Base-by-base conservation (phyloP, 2,329 filamentous ascomycete genomes). In the Hypocrella siamensis region DNA sequence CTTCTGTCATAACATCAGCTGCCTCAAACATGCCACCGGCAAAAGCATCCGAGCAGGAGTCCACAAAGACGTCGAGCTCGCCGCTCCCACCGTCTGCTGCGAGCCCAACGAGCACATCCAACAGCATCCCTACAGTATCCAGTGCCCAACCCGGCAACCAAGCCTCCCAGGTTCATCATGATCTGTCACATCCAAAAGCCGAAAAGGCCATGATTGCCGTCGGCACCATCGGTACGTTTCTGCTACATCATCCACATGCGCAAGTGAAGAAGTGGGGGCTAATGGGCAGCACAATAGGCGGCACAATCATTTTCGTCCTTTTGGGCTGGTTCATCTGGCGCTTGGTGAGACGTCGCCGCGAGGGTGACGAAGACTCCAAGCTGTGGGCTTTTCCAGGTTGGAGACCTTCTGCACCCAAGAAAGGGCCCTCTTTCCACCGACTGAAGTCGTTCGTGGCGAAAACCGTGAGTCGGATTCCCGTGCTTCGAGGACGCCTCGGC, bases 261-360 rank as follows among this genome's bases (percentile, higher is more conserved):
- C 7, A 11, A 14, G 15, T 26, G 7, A 24, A 11, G 5, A 17
- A 3, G 6, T 10, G 6, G 14, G 11, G 4, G 7, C 26, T 30
- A 25, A 35, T 28, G 17, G 10, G 5, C 15, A 14, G n/a, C n/a
- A 31, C 19, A n/a, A 9, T 18, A 45, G 64, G 58, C 18, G 54
- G 51, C 5, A 61, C 64, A 31, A 56, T 67, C 15, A 42, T 63
- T 18, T 36, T 63, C 7, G 60, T 54, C 32, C 60, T 63, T 36
- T 35, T 65, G 17, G 41, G 42, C 6, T 67, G 60, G 61, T 47
- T 65, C 17, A 43, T 58, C 5, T 64, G 56, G 48, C 52, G 57
- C n/a, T 31, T 26, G n/a, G 47, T 28, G 19, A 41, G 34, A 22
- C 34, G 34, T 26, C 36, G 33, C 10, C 26, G 40, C 40, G 19